These are phyloP conservation scores for Ascochyta viciae-villosae DNA, from an alignment of 2,329 filamentous ascomycete species.

Conservation along the genomic window DNA sequence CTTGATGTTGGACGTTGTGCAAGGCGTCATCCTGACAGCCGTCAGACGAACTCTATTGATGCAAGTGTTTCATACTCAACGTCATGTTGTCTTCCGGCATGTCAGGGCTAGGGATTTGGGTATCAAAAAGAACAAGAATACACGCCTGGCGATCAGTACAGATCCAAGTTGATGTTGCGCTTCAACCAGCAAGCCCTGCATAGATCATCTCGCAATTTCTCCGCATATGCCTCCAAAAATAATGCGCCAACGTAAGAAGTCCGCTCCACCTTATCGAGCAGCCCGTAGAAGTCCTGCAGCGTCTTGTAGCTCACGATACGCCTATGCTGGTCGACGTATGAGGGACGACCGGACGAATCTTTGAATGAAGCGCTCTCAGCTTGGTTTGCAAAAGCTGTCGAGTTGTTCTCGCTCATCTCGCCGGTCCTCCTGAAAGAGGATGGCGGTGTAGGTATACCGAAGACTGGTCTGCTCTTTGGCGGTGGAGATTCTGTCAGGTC, in stretches of 20 bases:
- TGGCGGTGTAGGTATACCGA: neutral
- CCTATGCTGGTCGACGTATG: constrained; percentile 4
- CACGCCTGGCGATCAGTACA: neutral
- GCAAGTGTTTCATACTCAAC: neutral
- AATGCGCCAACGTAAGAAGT: constrained; percentile 25
- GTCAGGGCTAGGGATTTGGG: neutral
- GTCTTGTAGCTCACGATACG: constrained; percentile 28
- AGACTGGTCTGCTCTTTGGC: neutral
- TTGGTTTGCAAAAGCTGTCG: neutral
- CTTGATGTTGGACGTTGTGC: neutral
- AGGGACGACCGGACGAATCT: neutral
- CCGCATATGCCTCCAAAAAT: constrained; percentile 37
- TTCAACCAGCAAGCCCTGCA: constrained; percentile 37
- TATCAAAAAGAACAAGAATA: neutral
- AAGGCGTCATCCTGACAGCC: neutral
- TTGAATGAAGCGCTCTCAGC: neutral
- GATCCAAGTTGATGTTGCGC: constrained; percentile 20
- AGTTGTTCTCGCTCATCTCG: neutral
- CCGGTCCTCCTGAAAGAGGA: neutral
- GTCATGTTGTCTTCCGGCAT: neutral
- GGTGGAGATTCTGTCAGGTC: neutral
- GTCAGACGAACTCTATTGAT: neutral
- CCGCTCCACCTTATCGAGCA: constrained; percentile 36
- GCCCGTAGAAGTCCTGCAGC: constrained; percentile 35
- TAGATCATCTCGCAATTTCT: constrained; percentile 29